Evolutionary conservation across 106 monocot species (phyloP), one percentile per base, ranked within the genome.

Genomic region (Gastrodia elata): DNA sequence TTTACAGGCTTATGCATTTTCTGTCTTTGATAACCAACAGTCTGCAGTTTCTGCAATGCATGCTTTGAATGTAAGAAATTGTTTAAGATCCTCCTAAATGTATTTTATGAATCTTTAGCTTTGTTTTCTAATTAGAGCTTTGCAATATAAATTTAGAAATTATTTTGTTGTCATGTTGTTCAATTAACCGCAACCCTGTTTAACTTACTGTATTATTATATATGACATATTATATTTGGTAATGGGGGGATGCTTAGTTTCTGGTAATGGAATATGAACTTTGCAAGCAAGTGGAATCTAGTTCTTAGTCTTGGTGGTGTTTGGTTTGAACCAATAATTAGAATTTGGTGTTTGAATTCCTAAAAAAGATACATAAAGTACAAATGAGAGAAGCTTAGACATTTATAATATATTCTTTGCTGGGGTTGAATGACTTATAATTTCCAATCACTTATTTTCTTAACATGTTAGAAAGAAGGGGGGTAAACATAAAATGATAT

Each of bases 1-100:
- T 71, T 37, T 75, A 43, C 83, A 92, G 91, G 82, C 91, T 72
- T 92, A 82, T 86, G 91, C 84, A 52, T 92, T 92, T 86, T 82
- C 82, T 76, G 91, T 88, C 20, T 92, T 92, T 30, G 33, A 37
- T 65, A 88, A 92, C 84, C 86, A 88, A 77, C 91, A 78, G 34
- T 84, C 91, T 71, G 86, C 91, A 43, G 55, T 88, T 27, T 37
- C 80, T 78, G 91, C 91, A 71, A 77, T 86, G 84, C 77, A 86
- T 61, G 74, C 86, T 26, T 55, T 86, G 46, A 92, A 92, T 88
- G 91, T 92, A 91, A 46, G 77, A 20, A 76, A 18, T 39, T 40
- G 24, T 41, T 13, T 37, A 20, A 37, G 16, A 36, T 61, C 30
- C 3, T 3, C 32, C 32, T 61, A 32, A 24, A 61, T 27, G 30